Conservation (phyloP, 2,329 filamentous ascomycete genomes). For the Acephala macrosclerotiorum region DNA sequence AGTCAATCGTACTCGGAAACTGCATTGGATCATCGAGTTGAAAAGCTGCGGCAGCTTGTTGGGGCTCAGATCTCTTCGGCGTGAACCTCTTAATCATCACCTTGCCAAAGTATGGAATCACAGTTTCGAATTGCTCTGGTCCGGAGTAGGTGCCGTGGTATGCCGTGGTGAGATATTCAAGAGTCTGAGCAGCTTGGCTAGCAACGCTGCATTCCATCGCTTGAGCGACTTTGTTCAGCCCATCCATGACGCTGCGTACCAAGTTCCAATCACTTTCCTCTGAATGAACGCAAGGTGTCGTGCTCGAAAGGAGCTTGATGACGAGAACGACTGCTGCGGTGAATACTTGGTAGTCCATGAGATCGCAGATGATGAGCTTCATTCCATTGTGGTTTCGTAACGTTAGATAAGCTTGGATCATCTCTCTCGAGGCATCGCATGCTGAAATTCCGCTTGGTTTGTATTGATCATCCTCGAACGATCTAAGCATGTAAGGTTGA, state of each 20-base stretch:
- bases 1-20: constrained; percentile 21
- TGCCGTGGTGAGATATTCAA: constrained; percentile 48
- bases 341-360: constrained; percentile 57
- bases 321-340: constrained; percentile 53
- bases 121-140: constrained; percentile 47
- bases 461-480: constrained; percentile 46
- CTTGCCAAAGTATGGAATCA: constrained; percentile 55
- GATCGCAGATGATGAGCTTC: constrained; percentile 51
- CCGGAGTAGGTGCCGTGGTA: constrained; percentile 36
- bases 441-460: constrained; percentile 45
- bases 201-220: constrained; percentile 51
- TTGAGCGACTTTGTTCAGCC: constrained; percentile 44
- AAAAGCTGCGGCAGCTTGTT: background rate
- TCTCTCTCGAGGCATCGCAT: constrained; percentile 51
- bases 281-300: background rate
- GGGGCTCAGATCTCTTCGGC: background rate
- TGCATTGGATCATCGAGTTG: background rate
- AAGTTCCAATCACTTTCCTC: background rate
- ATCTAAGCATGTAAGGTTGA: constrained; percentile 54
- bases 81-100: constrained; percentile 24
- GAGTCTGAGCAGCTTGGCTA: constrained; percentile 49
- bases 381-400: constrained; percentile 38
- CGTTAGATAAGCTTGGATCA: constrained; percentile 47
- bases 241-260: constrained; percentile 36
- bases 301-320: constrained; percentile 49